Evolutionary conservation across 495 filamentous ascomycete species (phyloP), one percentile per base, ranked within the genome.

Genomic region (Hypoxylon lenormandii): DNA sequence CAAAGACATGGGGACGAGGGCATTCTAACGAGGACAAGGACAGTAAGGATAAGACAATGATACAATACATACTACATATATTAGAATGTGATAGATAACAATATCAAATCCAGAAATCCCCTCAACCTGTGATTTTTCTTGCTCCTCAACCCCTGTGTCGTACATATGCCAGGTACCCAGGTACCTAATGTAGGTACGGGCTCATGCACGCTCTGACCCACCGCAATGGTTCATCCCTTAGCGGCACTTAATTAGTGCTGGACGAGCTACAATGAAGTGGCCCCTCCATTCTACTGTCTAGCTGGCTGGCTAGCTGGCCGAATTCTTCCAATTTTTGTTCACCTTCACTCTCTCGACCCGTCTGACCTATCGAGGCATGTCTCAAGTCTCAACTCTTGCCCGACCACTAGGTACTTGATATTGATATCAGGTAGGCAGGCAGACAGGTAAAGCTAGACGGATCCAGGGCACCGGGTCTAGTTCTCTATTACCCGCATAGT

Each of bases 161-260:
- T 49, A 57, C 40, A 49, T 60, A 33, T 33, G 5, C 26, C 26
- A n/a, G n/a, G 26, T 33, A 33, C 10, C 6, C 10, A 33, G 30
- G 30, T 33, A 26, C 30, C 30, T 33, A 33, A 33, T 8, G 3
- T 33, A 33, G 30, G 30, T 7, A 40, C 22, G 45, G 37, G 68
- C 59, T 64, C 68, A 72, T 72, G 63, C 64, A 69, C 69, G 69
- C 69, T 72, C 64, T 72, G 69, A 60, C 69, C 69, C 69, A 60
- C 43, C 36, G 42, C 50, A 8, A 40, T 69, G 54, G 69, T 52
- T 69, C 69, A 66, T 66, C 57, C 58, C 52, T 55, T 53, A 33
- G 30, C 30, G 30, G 30, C 30, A 33, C 30, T 33, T 33, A 26
- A 26, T 5, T 26, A 8, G 30, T 33, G 3, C 30, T 33, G 1